Base-by-base conservation (phyloP, 768 basidiomycete genomes). In the Termitomyces sp. region DNA sequence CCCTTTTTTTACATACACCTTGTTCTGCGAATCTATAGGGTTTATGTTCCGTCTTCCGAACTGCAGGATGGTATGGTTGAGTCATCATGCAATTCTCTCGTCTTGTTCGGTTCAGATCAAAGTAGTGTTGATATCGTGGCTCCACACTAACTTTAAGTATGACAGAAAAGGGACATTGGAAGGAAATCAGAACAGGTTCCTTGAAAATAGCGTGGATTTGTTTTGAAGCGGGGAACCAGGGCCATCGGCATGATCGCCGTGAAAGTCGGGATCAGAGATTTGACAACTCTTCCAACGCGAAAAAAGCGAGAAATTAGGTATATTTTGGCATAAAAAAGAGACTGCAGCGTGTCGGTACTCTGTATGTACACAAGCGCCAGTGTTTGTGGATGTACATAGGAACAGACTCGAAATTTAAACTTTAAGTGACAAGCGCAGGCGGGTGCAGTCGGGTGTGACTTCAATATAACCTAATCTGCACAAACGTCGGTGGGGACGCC, bases 381-480 rank as follows among this genome's bases (percentile, higher is more conserved):
- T 28, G 16, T 16, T 8, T 28, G 20, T 9, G 0, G 22, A 26
- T 16, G 22, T 9, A 16, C 8, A 50, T 26, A 20, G 31, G 22
- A 48, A 34, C 10, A 9, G n/a, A 50, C 7, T 50, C 5, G 4
- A 7, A 50, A 44, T 24, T 24, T 24, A 45, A 33, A 51, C n/a
- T 42, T 33, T 16, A 31, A 24, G 54, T 42, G 48, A 51, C 53
- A 42, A 34, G 29, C 34, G 33, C 28, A 5, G 28, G 49, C 33
- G 26, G 46, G 26, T 31, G 47, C 15, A 45, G 44, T 24, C 44
- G 50, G 22, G 51, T 37, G 54, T 59, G 54, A 59, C 41, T 28
- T 34, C 48, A 58, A 62, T 59, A 47, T 62, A 49, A 9, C 61
- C 61, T 53, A 42, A 51, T 59, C 52, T 34, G 55, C 29, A 57